These are phyloP conservation scores for Noccaea bulbosa DNA, from an alignment of 345 rosid genomes.

Conservation along the genomic window DNA sequence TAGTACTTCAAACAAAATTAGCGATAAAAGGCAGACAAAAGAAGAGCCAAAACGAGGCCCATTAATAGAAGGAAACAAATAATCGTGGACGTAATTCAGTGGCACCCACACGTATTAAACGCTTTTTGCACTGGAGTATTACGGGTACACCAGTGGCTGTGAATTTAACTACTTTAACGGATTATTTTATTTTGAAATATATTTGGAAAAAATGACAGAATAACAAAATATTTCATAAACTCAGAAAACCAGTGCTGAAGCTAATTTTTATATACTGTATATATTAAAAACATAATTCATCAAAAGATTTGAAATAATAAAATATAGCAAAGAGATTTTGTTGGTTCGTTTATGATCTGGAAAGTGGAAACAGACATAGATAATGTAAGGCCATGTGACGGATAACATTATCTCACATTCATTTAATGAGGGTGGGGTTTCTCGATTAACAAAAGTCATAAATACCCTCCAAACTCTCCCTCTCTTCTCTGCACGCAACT, in stretches of 20 bases:
- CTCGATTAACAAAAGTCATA: constrained; percentile 7
- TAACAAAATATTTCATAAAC: background rate
- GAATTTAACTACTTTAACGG: background rate
- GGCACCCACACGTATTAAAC: constrained; percentile 35
- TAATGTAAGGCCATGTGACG: constrained; percentile 46
- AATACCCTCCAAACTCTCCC: constrained; percentile 3
- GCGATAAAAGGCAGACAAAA: constrained; percentile 19
- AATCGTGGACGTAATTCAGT: background rate
- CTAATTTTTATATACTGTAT: no score
- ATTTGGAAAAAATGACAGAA: background rate
- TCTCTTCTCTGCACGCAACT: constrained; percentile 26
- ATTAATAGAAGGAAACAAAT: constrained; percentile 33
- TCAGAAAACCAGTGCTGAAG: background rate
- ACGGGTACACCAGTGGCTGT: constrained; percentile 11
- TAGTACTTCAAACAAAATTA: background rate
- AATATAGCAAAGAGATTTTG: constrained; percentile 21
- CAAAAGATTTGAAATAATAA: no score
- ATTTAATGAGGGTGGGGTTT: constrained; percentile 39
- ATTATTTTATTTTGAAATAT: no score
- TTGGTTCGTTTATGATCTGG: constrained; percentile 37
- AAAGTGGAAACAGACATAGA: constrained; percentile 43
- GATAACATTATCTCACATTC: constrained; percentile 43
- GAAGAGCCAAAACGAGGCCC: constrained; percentile 36
- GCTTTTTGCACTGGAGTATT: constrained; percentile 8
- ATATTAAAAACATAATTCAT: no score